A percentile compares a stretch with the other conserved stretches of the same genome.
Evolutionary conservation across 495 filamentous ascomycete genomes (phyloP).

Genomic region (Aspergillus indologenus): DNA sequence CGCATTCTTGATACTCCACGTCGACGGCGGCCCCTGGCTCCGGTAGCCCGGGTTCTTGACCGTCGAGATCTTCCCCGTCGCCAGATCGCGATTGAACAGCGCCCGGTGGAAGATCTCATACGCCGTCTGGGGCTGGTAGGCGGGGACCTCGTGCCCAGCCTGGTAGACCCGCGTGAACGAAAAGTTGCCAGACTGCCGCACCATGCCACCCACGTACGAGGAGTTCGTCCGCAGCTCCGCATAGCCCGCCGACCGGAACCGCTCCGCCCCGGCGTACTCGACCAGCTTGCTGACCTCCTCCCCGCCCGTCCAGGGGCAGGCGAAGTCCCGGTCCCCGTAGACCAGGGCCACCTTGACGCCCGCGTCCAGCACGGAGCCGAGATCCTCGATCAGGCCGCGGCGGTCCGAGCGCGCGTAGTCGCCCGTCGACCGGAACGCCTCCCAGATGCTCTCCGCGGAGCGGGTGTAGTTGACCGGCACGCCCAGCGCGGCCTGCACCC

Average conservation of each 20-base stretch:
- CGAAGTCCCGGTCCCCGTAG: conserved; percentile 62
- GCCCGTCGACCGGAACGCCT: conserved; percentile 49
- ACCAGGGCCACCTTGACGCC: conserved; percentile 66
- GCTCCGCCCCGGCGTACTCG: conserved; percentile 36
- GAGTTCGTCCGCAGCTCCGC: conserved; percentile 43
- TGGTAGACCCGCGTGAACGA: conserved; percentile 59
- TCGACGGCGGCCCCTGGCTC: conserved; percentile 49
- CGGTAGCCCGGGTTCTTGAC: conserved; percentile 37
- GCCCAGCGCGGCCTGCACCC: conserved; percentile 62
- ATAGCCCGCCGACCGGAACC: conserved; percentile 51
- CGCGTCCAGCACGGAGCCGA: conserved; percentile 51
- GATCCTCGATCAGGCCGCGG: conserved; percentile 49
- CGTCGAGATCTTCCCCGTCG: conserved; percentile 50
- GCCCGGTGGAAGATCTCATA: conserved; percentile 55
- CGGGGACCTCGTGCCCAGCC: conserved; percentile 59
- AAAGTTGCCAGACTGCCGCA: conserved; percentile 57
- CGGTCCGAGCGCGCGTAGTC: conserved; percentile 45
- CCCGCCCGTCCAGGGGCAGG: conserved; percentile 52
- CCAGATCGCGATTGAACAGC: conserved; percentile 52
- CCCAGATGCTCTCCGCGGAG: conserved; percentile 43
- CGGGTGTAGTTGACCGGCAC: conserved; percentile 65
- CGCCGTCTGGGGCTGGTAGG: conserved; percentile 56
- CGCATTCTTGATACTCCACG: conserved; percentile 49
- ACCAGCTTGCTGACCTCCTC: conserved; percentile 42
- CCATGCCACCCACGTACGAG: conserved; percentile 47